Percentiles rank a stretch among this genome's conserved stretches.
Evolutionary conservation across 2,329 filamentous ascomycete species (phyloP).

Genomic region (Aspergillus ochraceoroseus): DNA sequence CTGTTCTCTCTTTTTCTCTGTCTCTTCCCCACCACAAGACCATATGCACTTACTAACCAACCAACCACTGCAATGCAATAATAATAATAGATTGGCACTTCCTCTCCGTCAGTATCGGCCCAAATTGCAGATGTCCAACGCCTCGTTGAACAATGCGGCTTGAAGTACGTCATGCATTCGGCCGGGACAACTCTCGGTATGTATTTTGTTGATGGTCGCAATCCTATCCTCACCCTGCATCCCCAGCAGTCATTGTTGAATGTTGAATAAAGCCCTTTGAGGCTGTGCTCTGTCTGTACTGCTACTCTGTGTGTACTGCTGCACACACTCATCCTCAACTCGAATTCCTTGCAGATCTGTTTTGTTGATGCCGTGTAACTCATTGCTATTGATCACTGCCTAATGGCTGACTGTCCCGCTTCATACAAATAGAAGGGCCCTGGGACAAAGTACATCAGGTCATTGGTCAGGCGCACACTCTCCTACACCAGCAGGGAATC

Average conservation of each 20-base stretch:
- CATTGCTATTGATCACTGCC: conserved; percentile 2
- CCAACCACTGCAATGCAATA: background rate
- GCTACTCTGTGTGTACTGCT: no score
- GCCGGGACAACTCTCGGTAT: conserved; percentile 87
- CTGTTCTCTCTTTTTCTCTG: background rate
- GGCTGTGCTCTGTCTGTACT: conserved; percentile 1
- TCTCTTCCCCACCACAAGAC: conserved; percentile 4
- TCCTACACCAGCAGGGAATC: conserved; percentile 72
- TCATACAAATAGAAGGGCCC: conserved; percentile 62
- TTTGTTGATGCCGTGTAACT: no score
- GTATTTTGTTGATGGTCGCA: conserved; percentile 33
- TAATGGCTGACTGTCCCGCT: conserved; percentile 3
- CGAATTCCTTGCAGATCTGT: no score
- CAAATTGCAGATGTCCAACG: conserved; percentile 87
- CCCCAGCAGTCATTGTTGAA: background rate
- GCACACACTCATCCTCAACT: no score
- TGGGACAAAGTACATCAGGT: conserved; percentile 85
- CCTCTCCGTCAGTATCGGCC: conserved; percentile 66
- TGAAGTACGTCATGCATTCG: conserved; percentile 85
- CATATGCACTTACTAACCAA: conserved; percentile 6
- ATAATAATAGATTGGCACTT: conserved; percentile 66
- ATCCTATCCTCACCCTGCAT: conserved; percentile 8
- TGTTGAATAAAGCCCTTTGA: background rate
- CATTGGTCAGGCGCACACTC: conserved; percentile 77
- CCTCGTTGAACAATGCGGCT: conserved; percentile 71